These are phyloP conservation scores for Syncephalastrum racemosum DNA, from an alignment of 371 early-diverging fungal species.

Conservation along the genomic window DNA sequence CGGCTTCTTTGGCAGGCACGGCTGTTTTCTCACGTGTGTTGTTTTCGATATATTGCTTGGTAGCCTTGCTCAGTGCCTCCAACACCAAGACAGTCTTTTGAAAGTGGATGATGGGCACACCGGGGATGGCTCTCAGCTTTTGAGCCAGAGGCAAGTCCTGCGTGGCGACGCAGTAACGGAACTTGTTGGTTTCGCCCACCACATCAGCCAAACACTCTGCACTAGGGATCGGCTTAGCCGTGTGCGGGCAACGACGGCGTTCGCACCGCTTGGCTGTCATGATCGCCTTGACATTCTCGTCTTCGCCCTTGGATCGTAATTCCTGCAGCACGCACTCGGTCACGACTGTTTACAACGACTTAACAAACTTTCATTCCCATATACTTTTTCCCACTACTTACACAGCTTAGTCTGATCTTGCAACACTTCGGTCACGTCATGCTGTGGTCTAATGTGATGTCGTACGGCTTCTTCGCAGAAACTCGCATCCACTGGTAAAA, in stretches of 20 bases:
- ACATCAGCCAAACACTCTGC: conserved; percentile 73
- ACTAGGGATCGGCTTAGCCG: conserved; percentile 58
- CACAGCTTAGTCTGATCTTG: conserved; percentile 60
- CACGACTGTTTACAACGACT: conserved; percentile 54
- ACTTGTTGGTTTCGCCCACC: conserved; percentile 68
- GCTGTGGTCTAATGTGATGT: conserved; percentile 58
- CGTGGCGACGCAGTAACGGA: conserved; percentile 82
- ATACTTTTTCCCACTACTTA: no score
- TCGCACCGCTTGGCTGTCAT: conserved; percentile 70
- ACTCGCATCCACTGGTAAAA: conserved; percentile 66
- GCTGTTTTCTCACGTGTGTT: conserved; percentile 40
- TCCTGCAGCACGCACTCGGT: conserved; percentile 80
- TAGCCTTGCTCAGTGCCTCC: conserved; percentile 70
- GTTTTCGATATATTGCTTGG: conserved; percentile 42
- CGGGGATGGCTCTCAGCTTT: conserved; percentile 72
- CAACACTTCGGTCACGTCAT: conserved; percentile 55
- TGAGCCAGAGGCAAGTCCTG: conserved; percentile 71
- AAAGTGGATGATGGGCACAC: conserved; percentile 86
- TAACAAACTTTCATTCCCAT: no score
- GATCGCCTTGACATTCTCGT: conserved; percentile 57
- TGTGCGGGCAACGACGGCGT: conserved; percentile 77
- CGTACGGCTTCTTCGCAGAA: conserved; percentile 65
- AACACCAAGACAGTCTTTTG: conserved; percentile 75
- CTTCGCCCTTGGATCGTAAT: conserved; percentile 60
- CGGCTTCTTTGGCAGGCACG: conserved; percentile 46